Base-by-base conservation (phyloP, 768 basidiomycete species). In the Panus rudis region DNA sequence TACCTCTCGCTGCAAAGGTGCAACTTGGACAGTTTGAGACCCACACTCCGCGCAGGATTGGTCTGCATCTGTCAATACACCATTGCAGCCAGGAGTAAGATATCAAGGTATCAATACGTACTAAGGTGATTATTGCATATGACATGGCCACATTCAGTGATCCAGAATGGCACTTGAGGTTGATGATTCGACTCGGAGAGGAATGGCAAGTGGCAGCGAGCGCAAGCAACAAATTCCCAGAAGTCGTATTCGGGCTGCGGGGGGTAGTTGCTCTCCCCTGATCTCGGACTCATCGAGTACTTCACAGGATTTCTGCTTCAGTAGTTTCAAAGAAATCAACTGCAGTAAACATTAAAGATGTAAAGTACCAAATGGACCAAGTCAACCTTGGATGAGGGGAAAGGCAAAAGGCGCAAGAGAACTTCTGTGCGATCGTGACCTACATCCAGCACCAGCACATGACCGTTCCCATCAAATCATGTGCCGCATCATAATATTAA, bases 61-160 rank as follows among this genome's bases (percentile, higher is more conserved):
- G 53, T 90, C 75, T 10, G 77, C 63, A 60, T 75, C 88, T 91
- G 32, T 6, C n/a, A n/a, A 21, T 6, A n/a, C 32, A 31, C 28
- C 26, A 20, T 6, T 2, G 26, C 2, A 12, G 27, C 28, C n/a
- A 23, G n/a, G 19, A 23, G 13, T 11, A 19, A 41, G 5, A 40
- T 17, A 14, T 43, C 20, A 47, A 14, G 26, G n/a, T 21, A 38
- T 17, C 28, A 22, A 35, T 10, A 53, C 71, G 58, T 56, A 91
- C 89, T 85, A 58, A 92, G 78, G 63, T 92, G 89, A 28, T 75
- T 72, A 56, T 92, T 91, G 70, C 89, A 92, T 21, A 91, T 52
- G 44, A 91, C 74, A 68, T 92, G 89, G 0, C 86, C 86, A 52
- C 89, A 92, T 59, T 90, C 86, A 2, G 89, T 89, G 47, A 90